These are phyloP conservation scores for Bipolaris gigantea DNA, from an alignment of 2,329 filamentous ascomycete species.

Conservation along the genomic window DNA sequence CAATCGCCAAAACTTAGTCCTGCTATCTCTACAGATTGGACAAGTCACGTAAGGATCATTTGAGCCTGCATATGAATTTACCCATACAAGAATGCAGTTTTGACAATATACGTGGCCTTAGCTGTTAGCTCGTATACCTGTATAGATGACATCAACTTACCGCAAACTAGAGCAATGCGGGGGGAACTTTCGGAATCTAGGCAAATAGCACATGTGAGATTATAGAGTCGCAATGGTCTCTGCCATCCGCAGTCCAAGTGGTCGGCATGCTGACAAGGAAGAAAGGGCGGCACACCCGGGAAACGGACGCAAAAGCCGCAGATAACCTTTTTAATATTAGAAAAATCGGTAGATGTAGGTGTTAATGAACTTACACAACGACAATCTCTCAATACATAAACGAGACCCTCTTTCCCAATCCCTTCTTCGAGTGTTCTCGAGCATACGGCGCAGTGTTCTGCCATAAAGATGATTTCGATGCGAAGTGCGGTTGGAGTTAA, in stretches of 20 bases:
- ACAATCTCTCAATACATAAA: constrained; percentile 4
- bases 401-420: neutral
- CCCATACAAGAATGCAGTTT: neutral
- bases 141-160: neutral
- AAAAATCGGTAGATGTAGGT: neutral
- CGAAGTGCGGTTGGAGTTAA: neutral
- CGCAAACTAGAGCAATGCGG: constrained; percentile 1
- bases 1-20: neutral
- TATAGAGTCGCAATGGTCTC: constrained; percentile 1
- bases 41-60: neutral
- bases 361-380: neutral
- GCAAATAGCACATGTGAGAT: constrained; percentile 1
- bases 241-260: neutral
- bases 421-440: neutral
- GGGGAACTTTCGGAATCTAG: neutral
- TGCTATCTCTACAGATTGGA: neutral
- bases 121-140: neutral
- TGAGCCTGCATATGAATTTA: neutral
- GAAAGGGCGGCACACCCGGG: neutral
- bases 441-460: constrained; percentile 1
- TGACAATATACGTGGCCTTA: constrained; percentile 4
- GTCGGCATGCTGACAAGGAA: neutral
- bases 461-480: neutral
- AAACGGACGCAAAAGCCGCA: neutral
- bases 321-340: constrained; percentile 1